phyloP scores from a whole-genome alignment of 2,329 filamentous ascomycete genomes.

The Neoascochyta sp. region DNA sequence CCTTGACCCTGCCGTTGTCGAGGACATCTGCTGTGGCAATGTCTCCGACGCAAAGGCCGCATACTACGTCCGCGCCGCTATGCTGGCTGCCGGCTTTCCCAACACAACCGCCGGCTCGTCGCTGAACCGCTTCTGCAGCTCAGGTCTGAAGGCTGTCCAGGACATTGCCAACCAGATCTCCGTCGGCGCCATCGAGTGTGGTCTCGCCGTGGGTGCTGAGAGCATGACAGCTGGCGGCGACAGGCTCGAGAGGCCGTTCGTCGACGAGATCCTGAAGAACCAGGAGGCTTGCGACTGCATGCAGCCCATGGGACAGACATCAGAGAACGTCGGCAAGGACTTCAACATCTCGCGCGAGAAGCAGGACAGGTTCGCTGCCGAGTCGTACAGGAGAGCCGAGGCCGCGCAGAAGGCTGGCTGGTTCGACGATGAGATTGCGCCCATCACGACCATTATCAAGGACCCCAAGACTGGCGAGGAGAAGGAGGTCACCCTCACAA shows the following conservation, averaged over 20 bases:
- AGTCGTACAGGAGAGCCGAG: constrained; percentile 86
- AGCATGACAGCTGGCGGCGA: constrained; percentile 77
- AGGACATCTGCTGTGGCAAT: constrained; percentile 91
- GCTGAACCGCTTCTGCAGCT: constrained; percentile 96
- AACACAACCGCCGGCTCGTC: constrained; percentile 79
- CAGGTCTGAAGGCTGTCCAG: constrained; percentile 89
- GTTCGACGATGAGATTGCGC: constrained; percentile 92
- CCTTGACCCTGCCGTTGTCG: constrained; percentile 74
- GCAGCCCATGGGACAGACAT: constrained; percentile 97
- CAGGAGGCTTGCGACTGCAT: constrained; percentile 82
- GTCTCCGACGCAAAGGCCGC: constrained; percentile 82
- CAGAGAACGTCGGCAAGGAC: constrained; percentile 89
- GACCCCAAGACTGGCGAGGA: constrained; percentile 75
- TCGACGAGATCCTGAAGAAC: constrained; percentile 67
- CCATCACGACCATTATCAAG: constrained; percentile 77
- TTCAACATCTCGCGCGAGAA: constrained; percentile 76
- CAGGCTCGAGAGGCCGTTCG: constrained; percentile 67
- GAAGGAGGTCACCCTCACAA: constrained; percentile 73
- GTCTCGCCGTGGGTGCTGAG: constrained; percentile 85
- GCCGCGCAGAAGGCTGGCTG: constrained; percentile 83
- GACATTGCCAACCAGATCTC: constrained; percentile 89
- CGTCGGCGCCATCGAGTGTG: constrained; percentile 76
- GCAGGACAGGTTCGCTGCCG: constrained; percentile 82
- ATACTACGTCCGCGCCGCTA: constrained; percentile 85
- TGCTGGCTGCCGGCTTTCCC: constrained; percentile 88